Percentiles rank a stretch among this genome's conserved stretches.
phyloP scores from a whole-genome alignment of 768 basidiomycete species.

The Suillus clintonianus region DNA sequence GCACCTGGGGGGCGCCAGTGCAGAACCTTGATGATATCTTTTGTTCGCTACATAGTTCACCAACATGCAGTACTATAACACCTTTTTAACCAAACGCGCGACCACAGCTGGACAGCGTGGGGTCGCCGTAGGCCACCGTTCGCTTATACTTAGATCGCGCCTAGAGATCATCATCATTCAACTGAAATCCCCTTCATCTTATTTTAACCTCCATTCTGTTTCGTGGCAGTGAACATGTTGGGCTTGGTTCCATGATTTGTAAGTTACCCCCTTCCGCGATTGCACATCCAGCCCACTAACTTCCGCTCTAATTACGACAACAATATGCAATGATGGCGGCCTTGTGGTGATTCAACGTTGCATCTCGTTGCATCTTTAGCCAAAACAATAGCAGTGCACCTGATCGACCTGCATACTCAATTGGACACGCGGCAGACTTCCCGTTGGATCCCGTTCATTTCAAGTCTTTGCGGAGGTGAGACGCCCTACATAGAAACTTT shows the following conservation, averaged over 20 bases:
- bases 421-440: slow-evolving; percentile 15
- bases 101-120: not conserved
- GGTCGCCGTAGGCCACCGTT: not conserved
- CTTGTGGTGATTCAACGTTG: slow-evolving; percentile 6
- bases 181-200: not conserved
- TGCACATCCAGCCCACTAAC: slow-evolving; percentile 18
- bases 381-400: slow-evolving; percentile 17
- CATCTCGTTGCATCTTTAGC: slow-evolving; percentile 6
- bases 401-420: slow-evolving; percentile 5
- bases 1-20: not conserved
- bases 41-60: not conserved
- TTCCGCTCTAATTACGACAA: slow-evolving; percentile 30
- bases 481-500: slow-evolving; percentile 22
- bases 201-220: not conserved
- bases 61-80: not conserved
- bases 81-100: not conserved
- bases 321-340: slow-evolving; percentile 9
- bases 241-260: not conserved
- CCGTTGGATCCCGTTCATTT: slow-evolving; percentile 28
- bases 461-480: slow-evolving; percentile 24
- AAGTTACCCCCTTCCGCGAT: not conserved
- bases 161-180: not conserved
- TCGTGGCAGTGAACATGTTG: not conserved
- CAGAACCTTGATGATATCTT: not conserved
- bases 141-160: not conserved